phyloP scores from a whole-genome alignment of 129 eudicot genomes.

The Saussurea involucrata region DNA sequence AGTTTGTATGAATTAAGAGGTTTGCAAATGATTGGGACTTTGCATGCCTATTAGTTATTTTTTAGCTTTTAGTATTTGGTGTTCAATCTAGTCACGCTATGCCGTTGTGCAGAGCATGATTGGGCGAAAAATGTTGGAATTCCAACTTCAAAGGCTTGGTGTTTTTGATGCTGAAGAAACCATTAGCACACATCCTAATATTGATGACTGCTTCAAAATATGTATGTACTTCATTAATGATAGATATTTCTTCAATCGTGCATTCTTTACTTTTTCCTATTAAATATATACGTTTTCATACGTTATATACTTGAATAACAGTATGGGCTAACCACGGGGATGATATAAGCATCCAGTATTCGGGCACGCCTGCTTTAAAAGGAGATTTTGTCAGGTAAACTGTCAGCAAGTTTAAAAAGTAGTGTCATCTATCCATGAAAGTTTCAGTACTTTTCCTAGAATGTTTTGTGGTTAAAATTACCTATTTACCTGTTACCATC shows the following conservation, averaged over 20 bases:
- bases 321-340: slow-evolving; percentile 85
- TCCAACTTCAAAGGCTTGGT: slow-evolving; percentile 67
- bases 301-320: slow-evolving; percentile 9
- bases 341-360: slow-evolving; percentile 72
- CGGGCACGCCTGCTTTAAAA: slow-evolving; percentile 72
- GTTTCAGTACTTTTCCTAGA: too few relatives aligned
- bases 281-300: not conserved
- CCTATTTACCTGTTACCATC: not conserved
- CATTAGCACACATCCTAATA: slow-evolving; percentile 62
- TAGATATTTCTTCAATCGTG: not conserved
- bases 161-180: slow-evolving; percentile 68
- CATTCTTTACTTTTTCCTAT: not conserved
- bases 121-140: slow-evolving; percentile 68
- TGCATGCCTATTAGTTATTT: not conserved
- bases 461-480: not conserved
- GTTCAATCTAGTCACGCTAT: not conserved
- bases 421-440: too few relatives aligned
- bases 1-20: not conserved
- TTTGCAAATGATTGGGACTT: not conserved
- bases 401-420: not conserved
- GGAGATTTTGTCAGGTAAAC: slow-evolving; percentile 69
- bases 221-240: slow-evolving; percentile 44
- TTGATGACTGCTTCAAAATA: slow-evolving; percentile 55
- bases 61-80: not conserved
- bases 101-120: slow-evolving; percentile 54